Base-by-base conservation (phyloP, 129 eudicot species). In the Solidago caesia region DNA sequence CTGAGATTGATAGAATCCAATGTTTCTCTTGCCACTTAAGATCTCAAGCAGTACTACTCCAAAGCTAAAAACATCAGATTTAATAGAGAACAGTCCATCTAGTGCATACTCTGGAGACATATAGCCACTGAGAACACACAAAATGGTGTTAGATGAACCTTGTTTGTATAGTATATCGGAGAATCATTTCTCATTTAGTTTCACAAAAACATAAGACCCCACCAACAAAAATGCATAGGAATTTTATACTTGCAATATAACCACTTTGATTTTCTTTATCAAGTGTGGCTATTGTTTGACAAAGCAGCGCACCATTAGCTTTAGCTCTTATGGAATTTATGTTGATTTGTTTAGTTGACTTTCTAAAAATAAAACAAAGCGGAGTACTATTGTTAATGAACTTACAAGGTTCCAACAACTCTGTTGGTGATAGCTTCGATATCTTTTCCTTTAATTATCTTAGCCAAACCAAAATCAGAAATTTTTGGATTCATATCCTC, bases 91-190 rank as follows among this genome's bases (percentile, higher is more conserved):
- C 4, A 64, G 7, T 21, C 83, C 83, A 64, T 72, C 74, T 13
- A 72, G n/a, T 14, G 78, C 78, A n/a, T 79, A 79, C 74, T 79
- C 78, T 44, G 82, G 82, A 21, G 82, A 64, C 78, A 79, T 79
- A 52, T 79, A 79, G 3, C 82, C 77, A 72, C 82, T 79, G 60
- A 61, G 63, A 78, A 69, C 11, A 49, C 11, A 29, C 12, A 43
- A 65, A 7, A 15, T 42, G 7, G 14, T 65, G 25, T 64, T 64
- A 12, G 45, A 63, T 12, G 67, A 29, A 44, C 67, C 46, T 2
- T 7, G 4, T 15, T 65, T 26, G 43, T 60, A 27, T 10, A 60
- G 43, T 60, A 27, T 10, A 60, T 8, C 26, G 4, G 13, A 42
- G 4, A 16, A 66, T 46, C 39, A 33, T 1, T 33, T 33, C 39